These are phyloP conservation scores for Lignosus rhinocerotis DNA, from an alignment of 1,284 basidiomycete genomes.

Conservation along the genomic window DNA sequence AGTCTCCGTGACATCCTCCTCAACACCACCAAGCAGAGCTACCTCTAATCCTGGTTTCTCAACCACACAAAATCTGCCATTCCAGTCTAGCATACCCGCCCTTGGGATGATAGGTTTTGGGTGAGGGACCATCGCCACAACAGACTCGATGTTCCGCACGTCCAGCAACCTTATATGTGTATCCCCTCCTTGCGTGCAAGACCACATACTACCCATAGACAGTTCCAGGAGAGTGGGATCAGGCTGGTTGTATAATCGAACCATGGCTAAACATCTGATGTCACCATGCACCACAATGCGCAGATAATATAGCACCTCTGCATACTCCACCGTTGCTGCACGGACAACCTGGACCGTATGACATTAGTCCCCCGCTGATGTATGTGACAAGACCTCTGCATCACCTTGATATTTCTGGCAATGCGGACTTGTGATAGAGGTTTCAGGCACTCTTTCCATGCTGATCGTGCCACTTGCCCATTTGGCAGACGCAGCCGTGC, in stretches of 20 bases:
- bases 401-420: conserved; percentile 7
- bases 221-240: not conserved
- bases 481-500: conserved; percentile 8
- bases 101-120: not conserved
- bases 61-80: not conserved
- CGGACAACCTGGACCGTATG: not conserved
- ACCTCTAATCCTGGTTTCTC: conserved; percentile 1
- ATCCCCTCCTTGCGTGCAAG: not conserved
- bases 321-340: not conserved
- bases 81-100: not conserved
- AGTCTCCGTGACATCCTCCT: not conserved
- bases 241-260: not conserved
- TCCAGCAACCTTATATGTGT: not conserved
- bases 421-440: not conserved
- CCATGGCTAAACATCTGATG: not conserved
- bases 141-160: not conserved
- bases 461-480: conserved; percentile 14
- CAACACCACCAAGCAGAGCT: not conserved
- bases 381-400: not conserved
- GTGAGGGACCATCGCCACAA: not conserved
- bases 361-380: not conserved
- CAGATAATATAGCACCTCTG: conserved; percentile 6
- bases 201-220: not conserved
- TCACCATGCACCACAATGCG: not conserved
- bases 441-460: conserved; percentile 21